Percentiles rank a stretch among this genome's conserved stretches.
Evolutionary conservation across 768 basidiomycete species (phyloP).

Genomic region (Russula virescens): DNA sequence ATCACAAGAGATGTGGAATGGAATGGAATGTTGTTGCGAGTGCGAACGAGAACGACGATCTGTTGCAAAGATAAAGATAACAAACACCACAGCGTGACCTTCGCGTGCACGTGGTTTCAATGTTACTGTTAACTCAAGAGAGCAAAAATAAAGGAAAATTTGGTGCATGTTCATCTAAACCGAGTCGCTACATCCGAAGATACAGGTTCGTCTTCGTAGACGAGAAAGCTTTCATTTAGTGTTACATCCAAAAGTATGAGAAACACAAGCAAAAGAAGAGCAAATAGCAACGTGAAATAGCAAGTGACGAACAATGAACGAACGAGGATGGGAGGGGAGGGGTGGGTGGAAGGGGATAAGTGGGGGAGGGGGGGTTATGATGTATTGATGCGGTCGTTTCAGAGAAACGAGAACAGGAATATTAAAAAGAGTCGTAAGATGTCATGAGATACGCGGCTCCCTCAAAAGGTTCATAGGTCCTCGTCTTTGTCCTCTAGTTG

Average conservation of each 20-base stretch:
- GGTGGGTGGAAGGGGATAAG: slow-evolving; percentile 1
- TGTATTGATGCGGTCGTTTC: slow-evolving; percentile 14
- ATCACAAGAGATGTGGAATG: background rate
- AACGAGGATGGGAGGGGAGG: slow-evolving; percentile 2
- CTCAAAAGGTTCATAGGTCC: slow-evolving; percentile 49
- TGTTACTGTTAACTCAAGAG: too few relatives aligned
- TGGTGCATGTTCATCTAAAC: slow-evolving; percentile 5
- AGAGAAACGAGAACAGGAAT: slow-evolving; percentile 15
- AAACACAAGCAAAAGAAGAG: slow-evolving; percentile 19
- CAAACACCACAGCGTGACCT: background rate
- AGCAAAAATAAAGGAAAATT: background rate
- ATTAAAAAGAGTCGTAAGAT: slow-evolving; percentile 15
- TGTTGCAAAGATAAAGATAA: background rate
- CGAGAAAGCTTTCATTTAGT: slow-evolving; percentile 20
- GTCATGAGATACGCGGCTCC: slow-evolving; percentile 16
- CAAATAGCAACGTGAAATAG: slow-evolving; percentile 23
- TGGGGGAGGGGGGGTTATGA: slow-evolving; percentile 6
- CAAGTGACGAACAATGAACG: slow-evolving; percentile 10
- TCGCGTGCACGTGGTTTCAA: background rate
- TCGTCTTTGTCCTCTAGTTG: slow-evolving; percentile 93
- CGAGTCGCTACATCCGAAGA: slow-evolving; percentile 23
- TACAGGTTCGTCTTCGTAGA: slow-evolving; percentile 25
- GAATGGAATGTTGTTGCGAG: background rate
- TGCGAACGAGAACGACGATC: background rate
- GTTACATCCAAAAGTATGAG: slow-evolving; percentile 22